These are phyloP conservation scores for Vachellia collinsii DNA, from an alignment of 306 rosid genomes.

Conservation along the genomic window DNA sequence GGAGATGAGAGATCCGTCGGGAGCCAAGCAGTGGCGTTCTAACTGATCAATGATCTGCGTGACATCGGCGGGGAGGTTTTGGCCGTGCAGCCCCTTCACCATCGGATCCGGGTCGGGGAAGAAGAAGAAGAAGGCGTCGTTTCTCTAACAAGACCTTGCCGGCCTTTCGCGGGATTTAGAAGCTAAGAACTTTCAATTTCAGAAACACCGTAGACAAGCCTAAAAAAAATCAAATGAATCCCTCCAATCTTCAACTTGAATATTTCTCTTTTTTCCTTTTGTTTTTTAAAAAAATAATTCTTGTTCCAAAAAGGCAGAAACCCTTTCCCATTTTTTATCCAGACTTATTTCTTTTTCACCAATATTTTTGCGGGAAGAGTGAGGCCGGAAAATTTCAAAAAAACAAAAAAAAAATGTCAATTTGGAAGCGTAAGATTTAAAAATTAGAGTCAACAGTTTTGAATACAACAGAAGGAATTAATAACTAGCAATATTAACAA, in stretches of 20 bases:
- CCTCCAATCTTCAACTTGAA: background rate
- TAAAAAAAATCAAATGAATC: background rate
- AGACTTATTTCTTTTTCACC: background rate
- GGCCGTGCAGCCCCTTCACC: constrained; percentile 81
- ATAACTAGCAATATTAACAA: too few relatives aligned
- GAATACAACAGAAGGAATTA: too few relatives aligned
- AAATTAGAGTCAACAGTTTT: too few relatives aligned
- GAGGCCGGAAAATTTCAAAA: background rate
- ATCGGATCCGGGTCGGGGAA: constrained; percentile 35
- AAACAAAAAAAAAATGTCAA: too few relatives aligned
- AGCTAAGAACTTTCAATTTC: background rate
- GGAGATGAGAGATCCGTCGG: constrained; percentile 91
- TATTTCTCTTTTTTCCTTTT: background rate
- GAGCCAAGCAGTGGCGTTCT: constrained; percentile 92
- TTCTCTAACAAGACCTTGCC: background rate
- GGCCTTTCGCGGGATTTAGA: background rate
- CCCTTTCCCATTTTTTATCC: background rate
- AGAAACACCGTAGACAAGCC: background rate
- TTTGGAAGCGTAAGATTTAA: constrained; percentile 28
- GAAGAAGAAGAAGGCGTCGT: constrained; percentile 41
- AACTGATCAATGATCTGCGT: constrained; percentile 78
- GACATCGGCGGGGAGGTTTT: constrained; percentile 73
- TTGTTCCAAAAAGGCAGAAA: background rate
- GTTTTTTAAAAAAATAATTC: background rate
- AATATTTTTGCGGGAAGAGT: background rate